A percentile compares a stretch with the other conserved stretches of the same genome.
phyloP scores from a whole-genome alignment of 2,329 filamentous ascomycete species.

The Samsoniella hepiali region DNA sequence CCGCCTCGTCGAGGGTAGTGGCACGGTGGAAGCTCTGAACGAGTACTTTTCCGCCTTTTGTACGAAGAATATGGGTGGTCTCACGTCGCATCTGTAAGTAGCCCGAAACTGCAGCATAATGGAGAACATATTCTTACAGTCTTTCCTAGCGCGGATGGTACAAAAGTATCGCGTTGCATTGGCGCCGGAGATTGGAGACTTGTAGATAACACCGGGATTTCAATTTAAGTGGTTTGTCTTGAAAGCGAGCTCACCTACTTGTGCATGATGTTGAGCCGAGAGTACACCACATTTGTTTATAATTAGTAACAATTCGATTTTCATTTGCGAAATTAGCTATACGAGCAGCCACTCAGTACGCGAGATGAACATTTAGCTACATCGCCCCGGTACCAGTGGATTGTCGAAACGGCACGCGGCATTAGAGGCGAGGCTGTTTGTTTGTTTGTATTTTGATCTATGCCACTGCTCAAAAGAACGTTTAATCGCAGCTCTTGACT shows the following conservation, averaged over 20 bases:
- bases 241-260: background rate
- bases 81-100: constrained; percentile 28
- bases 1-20: constrained; percentile 68
- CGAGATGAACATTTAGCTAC: too few species aligned
- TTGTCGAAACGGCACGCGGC: too few species aligned
- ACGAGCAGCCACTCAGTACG: too few species aligned
- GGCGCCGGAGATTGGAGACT: constrained; percentile 2
- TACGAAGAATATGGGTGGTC: constrained; percentile 52
- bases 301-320: too few species aligned
- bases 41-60: constrained; percentile 75
- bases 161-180: constrained; percentile 1
- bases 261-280: background rate
- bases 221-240: background rate
- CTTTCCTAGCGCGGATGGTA: background rate
- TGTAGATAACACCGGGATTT: background rate
- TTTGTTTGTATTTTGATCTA: too few species aligned
- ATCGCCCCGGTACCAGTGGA: too few species aligned
- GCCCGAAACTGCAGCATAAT: background rate
- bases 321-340: too few species aligned
- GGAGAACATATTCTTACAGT: background rate
- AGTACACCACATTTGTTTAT: background rate
- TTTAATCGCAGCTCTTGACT: too few species aligned
- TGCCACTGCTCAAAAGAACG: too few species aligned
- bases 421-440: too few species aligned
- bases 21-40: constrained; percentile 78